Base-by-base conservation (phyloP, 208 protist genomes). In the Leptomonas seymouri region DNA sequence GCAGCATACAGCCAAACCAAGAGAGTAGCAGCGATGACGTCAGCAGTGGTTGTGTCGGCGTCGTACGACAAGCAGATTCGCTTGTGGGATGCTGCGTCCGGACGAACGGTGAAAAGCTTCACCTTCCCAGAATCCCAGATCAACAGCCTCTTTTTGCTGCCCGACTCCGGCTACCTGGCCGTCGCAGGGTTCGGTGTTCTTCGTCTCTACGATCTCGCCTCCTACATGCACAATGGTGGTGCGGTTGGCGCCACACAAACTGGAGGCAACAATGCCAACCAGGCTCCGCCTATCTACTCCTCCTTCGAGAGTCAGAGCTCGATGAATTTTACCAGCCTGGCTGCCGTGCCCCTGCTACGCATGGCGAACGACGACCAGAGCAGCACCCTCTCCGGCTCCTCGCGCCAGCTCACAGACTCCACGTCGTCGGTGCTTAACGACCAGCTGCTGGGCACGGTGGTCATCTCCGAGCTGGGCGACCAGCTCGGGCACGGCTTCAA, bases 61-160 rank as follows among this genome's bases (percentile, higher is more conserved):
- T 96, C 90, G 4, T 96, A 96, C 51, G 90, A 96, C 67, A 93
- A 92, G 70, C 85, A 96, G 66, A 83, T 96, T 25, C 90, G 87
- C 31, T 80, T 92, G 45, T 96, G 90, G 88, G 86, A 96, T 51
- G 81, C 80, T 0, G 74, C 83, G 0, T 81, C 79, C 1, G 86
- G 87, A n/a, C 86, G 88, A 41, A 93, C 81, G 0, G 74, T 93
- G 28, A 80, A 88, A 49, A 80, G 71, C 72, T 91, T 96, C 56
- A 54, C 77, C 1, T 96, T 96, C 51, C 77, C 79, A 25, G 90
- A 93, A 67, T 93, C 86, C 15, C 90, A 96, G 63, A 81, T 96
- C 28, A 96, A 96, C 68, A 77, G 74, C n/a, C 44, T 96, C 14
- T 74, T 80, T 15, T 20, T 91, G 2, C 63, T 91, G 41, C 80